Evolutionary conservation across 352 stramenopile genomes (phyloP).

Genomic region (Globisporangium camurandrum): DNA sequence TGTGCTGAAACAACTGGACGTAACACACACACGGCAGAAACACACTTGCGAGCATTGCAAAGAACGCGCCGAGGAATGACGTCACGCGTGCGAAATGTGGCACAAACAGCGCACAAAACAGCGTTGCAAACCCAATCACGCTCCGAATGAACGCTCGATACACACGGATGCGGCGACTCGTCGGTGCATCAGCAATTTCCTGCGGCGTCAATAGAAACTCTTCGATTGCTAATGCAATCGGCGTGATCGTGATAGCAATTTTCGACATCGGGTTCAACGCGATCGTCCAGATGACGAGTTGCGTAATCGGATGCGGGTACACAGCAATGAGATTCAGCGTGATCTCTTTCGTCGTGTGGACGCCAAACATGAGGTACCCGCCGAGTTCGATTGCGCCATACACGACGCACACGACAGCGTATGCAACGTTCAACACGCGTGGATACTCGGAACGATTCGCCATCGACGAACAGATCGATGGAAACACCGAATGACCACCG

Average conservation of each 20-base stretch:
- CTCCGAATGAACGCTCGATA: slow-evolving; percentile 64
- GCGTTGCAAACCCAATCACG: slow-evolving; percentile 34
- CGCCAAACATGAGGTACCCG: slow-evolving; percentile 82
- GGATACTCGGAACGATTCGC: slow-evolving; percentile 52
- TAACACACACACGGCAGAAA: slow-evolving; percentile 82
- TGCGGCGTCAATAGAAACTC: slow-evolving; percentile 53
- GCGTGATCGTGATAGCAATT: slow-evolving; percentile 80
- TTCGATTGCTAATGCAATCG: slow-evolving; percentile 65
- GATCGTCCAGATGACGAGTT: slow-evolving; percentile 74
- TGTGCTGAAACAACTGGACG: slow-evolving; percentile 70
- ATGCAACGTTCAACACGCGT: slow-evolving; percentile 60
- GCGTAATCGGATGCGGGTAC: slow-evolving; percentile 51
- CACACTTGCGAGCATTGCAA: slow-evolving; percentile 77
- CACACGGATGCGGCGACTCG: slow-evolving; percentile 24
- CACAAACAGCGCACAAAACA: slow-evolving; percentile 67
- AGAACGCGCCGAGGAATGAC: slow-evolving; percentile 81
- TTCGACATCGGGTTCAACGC: slow-evolving; percentile 86
- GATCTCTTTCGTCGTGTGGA: slow-evolving; percentile 77
- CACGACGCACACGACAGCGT: slow-evolving; percentile 59
- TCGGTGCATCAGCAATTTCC: slow-evolving; percentile 24
- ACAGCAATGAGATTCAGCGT: slow-evolving; percentile 74
- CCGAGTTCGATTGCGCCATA: slow-evolving; percentile 70
- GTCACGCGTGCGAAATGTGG: slow-evolving; percentile 81
- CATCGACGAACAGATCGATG: slow-evolving; percentile 86
- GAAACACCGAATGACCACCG: slow-evolving; percentile 82